phyloP scores from a whole-genome alignment of 768 basidiomycete species.

The Holtermanniella nyarrowii region DNA sequence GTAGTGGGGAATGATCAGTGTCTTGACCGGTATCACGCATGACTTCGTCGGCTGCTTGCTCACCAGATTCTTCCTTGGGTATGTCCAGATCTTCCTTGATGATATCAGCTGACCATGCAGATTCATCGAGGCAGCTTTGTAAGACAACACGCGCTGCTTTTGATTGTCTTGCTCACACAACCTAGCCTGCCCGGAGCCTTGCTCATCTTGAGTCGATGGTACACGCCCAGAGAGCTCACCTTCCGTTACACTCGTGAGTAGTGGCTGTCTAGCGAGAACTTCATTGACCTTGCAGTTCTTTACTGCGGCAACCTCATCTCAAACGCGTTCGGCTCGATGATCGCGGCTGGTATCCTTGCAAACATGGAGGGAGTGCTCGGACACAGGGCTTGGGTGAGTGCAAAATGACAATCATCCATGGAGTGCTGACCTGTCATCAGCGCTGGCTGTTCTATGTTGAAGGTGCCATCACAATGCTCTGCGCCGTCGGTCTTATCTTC shows the following conservation, averaged over 20 bases:
- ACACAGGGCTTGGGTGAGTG: conserved; percentile 60
- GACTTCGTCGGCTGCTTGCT: conserved; percentile 44
- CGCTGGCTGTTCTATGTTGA: conserved; percentile 61
- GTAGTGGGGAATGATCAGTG: conserved; percentile 29
- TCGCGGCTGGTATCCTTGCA: conserved; percentile 64
- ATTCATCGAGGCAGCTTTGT: conserved; percentile 47
- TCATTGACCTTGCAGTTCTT: conserved; percentile 8
- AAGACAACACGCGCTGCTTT: too few species aligned
- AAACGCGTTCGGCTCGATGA: conserved; percentile 69
- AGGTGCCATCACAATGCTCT: conserved; percentile 55
- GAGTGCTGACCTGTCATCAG: not conserved
- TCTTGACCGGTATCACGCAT: conserved; percentile 46
- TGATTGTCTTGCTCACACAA: conserved; percentile 39
- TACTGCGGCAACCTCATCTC: conserved; percentile 51
- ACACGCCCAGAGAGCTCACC: conserved; percentile 30
- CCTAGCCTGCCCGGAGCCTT: conserved; percentile 42
- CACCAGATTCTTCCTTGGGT: conserved; percentile 60
- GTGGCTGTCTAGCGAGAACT: not conserved
- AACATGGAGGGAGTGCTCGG: conserved; percentile 60
- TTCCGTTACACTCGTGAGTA: conserved; percentile 18
- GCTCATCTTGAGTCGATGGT: conserved; percentile 28
- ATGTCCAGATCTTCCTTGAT: not conserved
- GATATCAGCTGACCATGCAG: not conserved
- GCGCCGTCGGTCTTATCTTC: conserved; percentile 58
- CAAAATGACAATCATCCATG: conserved; percentile 31